Conservation (phyloP, 2,329 filamentous ascomycete genomes). For the Arthrobotrys sinensis region DNA sequence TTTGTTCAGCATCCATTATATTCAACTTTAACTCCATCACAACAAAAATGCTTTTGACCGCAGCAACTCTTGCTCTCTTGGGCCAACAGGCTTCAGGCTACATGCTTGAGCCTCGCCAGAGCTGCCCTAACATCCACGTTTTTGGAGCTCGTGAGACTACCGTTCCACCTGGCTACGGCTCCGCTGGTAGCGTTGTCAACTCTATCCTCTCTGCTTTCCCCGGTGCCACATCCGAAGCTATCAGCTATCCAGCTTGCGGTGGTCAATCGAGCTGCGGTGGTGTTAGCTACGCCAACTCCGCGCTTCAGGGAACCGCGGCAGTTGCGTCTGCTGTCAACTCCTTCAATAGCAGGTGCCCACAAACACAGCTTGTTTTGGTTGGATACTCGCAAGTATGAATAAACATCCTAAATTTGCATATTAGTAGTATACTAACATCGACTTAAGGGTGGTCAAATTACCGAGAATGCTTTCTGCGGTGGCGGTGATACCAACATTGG, state of each 20-base stretch:
- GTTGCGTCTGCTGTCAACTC: conserved; percentile 75
- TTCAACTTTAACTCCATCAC: background rate
- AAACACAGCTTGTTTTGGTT: conserved; percentile 74
- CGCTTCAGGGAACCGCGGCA: conserved; percentile 73
- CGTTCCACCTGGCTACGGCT: conserved; percentile 71
- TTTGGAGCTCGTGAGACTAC: conserved; percentile 73
- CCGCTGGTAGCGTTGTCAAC: conserved; percentile 71
- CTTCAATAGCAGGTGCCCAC: conserved; percentile 74
- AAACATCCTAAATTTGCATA: background rate
- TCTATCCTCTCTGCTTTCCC: conserved; percentile 70
- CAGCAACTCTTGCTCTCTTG: conserved; percentile 53
- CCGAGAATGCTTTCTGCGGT: conserved; percentile 76
- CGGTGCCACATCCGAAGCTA: conserved; percentile 73
- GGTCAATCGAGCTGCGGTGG: conserved; percentile 74
- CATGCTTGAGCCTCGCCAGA: conserved; percentile 49
- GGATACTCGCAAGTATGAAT: conserved; percentile 75
- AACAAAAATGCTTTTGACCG: conserved; percentile 59
- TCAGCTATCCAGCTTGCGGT: conserved; percentile 76
- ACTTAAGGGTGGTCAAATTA: conserved; percentile 74
- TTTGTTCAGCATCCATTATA: conserved; percentile 4
- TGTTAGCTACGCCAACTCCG: conserved; percentile 75
- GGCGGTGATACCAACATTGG: conserved; percentile 71
- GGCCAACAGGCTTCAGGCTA: conserved; percentile 54
- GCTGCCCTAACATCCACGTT: conserved; percentile 70
- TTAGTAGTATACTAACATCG: background rate